Evolutionary conservation across 2,329 filamentous ascomycete genomes (phyloP), one percentile per base, ranked within the genome.

Genomic region (Fusarium mundagurra): DNA sequence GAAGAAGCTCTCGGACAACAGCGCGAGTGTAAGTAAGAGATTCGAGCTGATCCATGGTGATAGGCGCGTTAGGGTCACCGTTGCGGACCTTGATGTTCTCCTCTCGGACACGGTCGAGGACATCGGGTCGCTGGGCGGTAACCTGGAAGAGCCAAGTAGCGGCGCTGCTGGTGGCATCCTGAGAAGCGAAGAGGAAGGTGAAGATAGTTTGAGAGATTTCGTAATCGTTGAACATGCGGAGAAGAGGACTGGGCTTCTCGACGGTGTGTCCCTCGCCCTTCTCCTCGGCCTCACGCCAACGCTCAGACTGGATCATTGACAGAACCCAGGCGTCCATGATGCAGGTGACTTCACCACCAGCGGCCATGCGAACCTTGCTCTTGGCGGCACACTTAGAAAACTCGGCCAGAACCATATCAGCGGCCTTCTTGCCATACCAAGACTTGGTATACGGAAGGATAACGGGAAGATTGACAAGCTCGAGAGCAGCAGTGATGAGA

Each of bases 381-480:
- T 98, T 98, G 72, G 94, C 94, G 53, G 96, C 93, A 81, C 96
- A 98, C 84, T 94, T 95, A 81, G 92, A 86, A 81, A 98, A 98
- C 82, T 98, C 95, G 55, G 88, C 89, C 75, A 98, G 87, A 39
- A 98, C 94, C 92, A 97, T 94, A 80, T 98, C 94, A 67, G 96
- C 92, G 36, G 95, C 94, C 86, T 95, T 97, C 89, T 98, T 98
- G 78, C 96, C 96, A 81, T 97, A 97, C 95, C 95, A 98, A 10
- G 95, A 95, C 87, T 95, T 96, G 81, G 95, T 98, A 87, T 90
- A 98, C 44, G 96, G 96, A 45, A 98, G 85, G 81, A 98, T 98
- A 84, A 98, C 93, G 68, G 96, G 96, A 87, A 98, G 98, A 87
- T 98, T 98, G 87, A 99, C 96, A 53, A 98, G 90, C 84, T 99